A percentile compares a stretch with the other conserved stretches of the same genome.
Conservation (phyloP, 208 protist species). For the Herpetomonas tarakana region DNA sequence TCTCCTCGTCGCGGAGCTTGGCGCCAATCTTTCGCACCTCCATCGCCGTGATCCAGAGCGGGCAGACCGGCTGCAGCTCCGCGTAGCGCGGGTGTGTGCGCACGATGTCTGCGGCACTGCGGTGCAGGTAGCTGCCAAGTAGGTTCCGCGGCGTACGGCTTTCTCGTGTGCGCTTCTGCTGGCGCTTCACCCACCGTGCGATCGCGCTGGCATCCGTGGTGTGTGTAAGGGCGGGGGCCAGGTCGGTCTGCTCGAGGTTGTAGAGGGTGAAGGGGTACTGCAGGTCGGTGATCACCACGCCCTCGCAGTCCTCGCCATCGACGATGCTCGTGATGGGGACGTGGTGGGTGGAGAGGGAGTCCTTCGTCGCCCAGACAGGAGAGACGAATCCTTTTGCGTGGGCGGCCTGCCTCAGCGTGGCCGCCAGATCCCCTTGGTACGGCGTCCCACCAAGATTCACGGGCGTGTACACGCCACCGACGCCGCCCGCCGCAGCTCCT, state of each 20-base stretch:
- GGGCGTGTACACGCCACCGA: conserved; percentile 1
- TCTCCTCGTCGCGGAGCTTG: conserved; percentile 19
- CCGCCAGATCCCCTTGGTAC: conserved; percentile 28
- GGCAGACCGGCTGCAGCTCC: conserved; percentile 12
- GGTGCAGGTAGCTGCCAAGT: background rate
- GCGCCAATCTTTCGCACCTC: conserved; percentile 27
- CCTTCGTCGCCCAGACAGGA: conserved; percentile 36
- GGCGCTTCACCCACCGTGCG: background rate
- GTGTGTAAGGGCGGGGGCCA: background rate
- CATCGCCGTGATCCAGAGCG: conserved; percentile 29
- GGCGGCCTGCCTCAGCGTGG: conserved; percentile 12
- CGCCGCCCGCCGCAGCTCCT: too few relatives aligned
- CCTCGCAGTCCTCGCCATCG: conserved; percentile 18
- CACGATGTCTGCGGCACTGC: background rate
- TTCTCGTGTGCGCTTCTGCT: background rate
- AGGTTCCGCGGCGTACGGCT: background rate
- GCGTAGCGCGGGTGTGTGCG: conserved; percentile 13
- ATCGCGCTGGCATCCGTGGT: background rate
- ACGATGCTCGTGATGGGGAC: conserved; percentile 15
- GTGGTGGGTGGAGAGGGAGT: conserved; percentile 14
- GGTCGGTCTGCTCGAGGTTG: conserved; percentile 62
- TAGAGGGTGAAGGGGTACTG: conserved; percentile 20
- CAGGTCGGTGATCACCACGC: conserved; percentile 11
- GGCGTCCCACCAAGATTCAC: conserved; percentile 13
- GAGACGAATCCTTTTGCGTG: conserved; percentile 26